Conservation (phyloP, 2,329 filamentous ascomycete species). For the Claviceps arundinis region DNA sequence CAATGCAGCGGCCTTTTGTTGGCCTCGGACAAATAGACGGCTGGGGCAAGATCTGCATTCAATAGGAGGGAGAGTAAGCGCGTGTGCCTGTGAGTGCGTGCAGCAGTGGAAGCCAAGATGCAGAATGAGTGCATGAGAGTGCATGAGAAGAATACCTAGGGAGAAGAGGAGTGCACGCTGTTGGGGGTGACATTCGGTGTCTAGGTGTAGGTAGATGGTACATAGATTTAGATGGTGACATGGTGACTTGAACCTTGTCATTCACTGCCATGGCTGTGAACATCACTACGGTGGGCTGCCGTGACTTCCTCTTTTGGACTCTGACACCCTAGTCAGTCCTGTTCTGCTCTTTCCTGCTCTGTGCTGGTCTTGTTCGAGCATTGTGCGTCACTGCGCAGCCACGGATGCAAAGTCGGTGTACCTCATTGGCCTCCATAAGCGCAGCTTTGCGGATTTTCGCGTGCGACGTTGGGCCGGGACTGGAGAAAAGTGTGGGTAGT, state of each 20-base stretch:
- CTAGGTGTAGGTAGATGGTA: no score
- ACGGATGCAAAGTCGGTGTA: not conserved
- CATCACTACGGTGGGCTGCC: not conserved
- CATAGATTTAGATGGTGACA: slow-evolving; percentile 1
- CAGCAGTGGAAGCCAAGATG: not conserved
- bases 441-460: slow-evolving; percentile 19
- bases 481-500: slow-evolving; percentile 10
- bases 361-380: not conserved
- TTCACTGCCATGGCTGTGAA: not conserved
- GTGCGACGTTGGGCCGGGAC: slow-evolving; percentile 1
- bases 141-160: not conserved
- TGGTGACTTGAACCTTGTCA: not conserved
- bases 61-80: not conserved
- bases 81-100: not conserved
- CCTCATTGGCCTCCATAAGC: slow-evolving; percentile 32
- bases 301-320: slow-evolving; percentile 7
- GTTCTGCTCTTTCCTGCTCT: not conserved
- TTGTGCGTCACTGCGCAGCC: not conserved
- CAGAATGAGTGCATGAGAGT: not conserved
- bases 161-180: not conserved
- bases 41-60: not conserved
- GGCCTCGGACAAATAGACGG: slow-evolving; percentile 2
- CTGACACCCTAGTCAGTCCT: not conserved
- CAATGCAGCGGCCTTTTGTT: not conserved
- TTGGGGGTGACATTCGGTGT: no score